Percentiles rank a stretch among this genome's conserved stretches.
phyloP scores from a whole-genome alignment of 2,329 filamentous ascomycete species.

The Fusarium denticulatum region DNA sequence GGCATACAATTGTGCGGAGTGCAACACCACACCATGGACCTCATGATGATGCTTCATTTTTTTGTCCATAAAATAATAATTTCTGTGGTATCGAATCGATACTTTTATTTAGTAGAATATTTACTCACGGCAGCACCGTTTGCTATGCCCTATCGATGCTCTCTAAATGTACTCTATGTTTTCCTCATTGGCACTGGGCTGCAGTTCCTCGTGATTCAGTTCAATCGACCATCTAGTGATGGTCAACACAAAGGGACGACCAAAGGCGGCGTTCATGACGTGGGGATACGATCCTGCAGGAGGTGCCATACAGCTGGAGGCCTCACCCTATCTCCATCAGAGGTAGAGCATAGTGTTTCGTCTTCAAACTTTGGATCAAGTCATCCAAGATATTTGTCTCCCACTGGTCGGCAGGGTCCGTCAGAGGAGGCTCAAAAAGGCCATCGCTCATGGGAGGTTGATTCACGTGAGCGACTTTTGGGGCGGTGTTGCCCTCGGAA shows the following conservation, averaged over 20 bases:
- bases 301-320: not conserved
- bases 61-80: accelerated
- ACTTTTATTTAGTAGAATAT: no score
- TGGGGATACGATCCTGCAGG: not conserved
- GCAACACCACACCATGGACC: not conserved
- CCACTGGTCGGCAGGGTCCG: not conserved
- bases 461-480: accelerated
- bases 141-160: not conserved
- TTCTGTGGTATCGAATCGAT: no score
- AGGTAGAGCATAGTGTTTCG: accelerated
- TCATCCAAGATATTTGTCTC: not conserved
- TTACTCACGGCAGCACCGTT: not conserved
- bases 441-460: not conserved
- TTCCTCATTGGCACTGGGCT: not conserved
- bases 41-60: not conserved
- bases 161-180: not conserved
- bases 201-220: not conserved
- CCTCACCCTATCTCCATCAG: not conserved
- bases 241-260: not conserved
- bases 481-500: accelerated
- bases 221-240: not conserved
- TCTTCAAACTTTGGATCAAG: not conserved
- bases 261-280: not conserved
- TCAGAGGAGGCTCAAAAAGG: not conserved
- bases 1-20: constrained; percentile 23